Evolutionary conservation across 768 basidiomycete genomes (phyloP).

Genomic region (Solioccasus polychromus): DNA sequence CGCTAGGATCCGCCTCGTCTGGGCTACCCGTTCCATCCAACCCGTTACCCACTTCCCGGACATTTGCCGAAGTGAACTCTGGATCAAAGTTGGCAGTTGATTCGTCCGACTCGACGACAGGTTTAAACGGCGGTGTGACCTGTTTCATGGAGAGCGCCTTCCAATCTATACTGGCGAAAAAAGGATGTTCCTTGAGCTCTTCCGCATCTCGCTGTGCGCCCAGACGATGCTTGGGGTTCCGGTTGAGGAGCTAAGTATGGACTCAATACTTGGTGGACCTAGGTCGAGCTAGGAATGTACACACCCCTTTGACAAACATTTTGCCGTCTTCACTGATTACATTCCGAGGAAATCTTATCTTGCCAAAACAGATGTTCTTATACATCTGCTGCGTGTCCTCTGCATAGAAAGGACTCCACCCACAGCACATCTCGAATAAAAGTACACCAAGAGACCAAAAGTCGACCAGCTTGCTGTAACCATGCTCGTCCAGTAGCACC

Average conservation of each 20-base stretch:
- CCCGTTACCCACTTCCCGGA: slow-evolving; percentile 64
- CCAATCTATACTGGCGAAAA: slow-evolving; percentile 95
- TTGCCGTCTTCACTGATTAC: slow-evolving; percentile 98
- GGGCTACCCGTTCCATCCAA: slow-evolving; percentile 43
- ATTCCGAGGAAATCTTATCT: slow-evolving; percentile 95
- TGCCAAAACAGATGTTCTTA: slow-evolving; percentile 97
- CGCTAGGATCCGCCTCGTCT: slow-evolving; percentile 67
- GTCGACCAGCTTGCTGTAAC: slow-evolving; percentile 97
- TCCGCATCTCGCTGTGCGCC: slow-evolving; percentile 88
- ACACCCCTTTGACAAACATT: slow-evolving; percentile 96
- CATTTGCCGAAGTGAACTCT: slow-evolving; percentile 92
- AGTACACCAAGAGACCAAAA: slow-evolving; percentile 97
- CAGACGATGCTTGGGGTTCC: slow-evolving; percentile 96
- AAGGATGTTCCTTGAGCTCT: slow-evolving; percentile 94
- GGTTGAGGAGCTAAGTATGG: slow-evolving; percentile 78
- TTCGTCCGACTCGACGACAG: slow-evolving; percentile 96
- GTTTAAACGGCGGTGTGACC: slow-evolving; percentile 96
- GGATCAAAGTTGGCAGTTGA: slow-evolving; percentile 98
- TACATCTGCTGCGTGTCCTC: slow-evolving; percentile 99
- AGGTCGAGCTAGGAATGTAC: slow-evolving; percentile 33
- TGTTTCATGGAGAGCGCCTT: slow-evolving; percentile 79
- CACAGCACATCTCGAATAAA: slow-evolving; percentile 99
- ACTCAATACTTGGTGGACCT: slow-evolving; percentile 14
- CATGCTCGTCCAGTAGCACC: slow-evolving; percentile 96
- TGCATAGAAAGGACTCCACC: slow-evolving; percentile 99